Percentiles rank a stretch among this genome's conserved stretches.
Conservation (phyloP, 169 alveolate genomes). For the Miamiensis avidus region DNA sequence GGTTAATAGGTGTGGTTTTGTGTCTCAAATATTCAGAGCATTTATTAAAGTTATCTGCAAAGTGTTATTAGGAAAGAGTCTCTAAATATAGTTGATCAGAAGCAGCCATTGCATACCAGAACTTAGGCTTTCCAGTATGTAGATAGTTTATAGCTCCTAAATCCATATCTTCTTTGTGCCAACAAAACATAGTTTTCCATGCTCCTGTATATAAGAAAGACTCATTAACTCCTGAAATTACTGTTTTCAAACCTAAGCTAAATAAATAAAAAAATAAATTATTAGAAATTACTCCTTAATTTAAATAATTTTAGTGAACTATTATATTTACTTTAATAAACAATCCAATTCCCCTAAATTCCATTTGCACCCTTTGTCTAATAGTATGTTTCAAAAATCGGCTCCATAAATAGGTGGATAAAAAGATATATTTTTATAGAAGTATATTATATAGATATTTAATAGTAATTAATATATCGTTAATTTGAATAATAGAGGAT, state of each 20-base stretch:
- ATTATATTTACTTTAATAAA: slow-evolving; percentile 33
- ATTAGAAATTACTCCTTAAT: too few relatives aligned
- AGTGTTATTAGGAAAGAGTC: slow-evolving; percentile 58
- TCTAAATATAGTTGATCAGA: slow-evolving; percentile 85
- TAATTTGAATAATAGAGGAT: too few relatives aligned
- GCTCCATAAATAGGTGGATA: slow-evolving; percentile 83
- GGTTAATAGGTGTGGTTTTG: slow-evolving; percentile 86
- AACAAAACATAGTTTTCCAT: slow-evolving; percentile 92
- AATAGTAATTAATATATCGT: not conserved
- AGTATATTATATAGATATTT: slow-evolving; percentile 33
- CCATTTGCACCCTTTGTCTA: slow-evolving; percentile 64
- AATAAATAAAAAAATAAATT: too few relatives aligned
- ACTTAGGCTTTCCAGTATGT: slow-evolving; percentile 93
- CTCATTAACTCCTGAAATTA: slow-evolving; percentile 90
- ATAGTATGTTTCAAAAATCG: slow-evolving; percentile 56
- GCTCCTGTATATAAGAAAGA: slow-evolving; percentile 94
- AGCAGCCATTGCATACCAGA: slow-evolving; percentile 94
- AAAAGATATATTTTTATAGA: slow-evolving; percentile 69
- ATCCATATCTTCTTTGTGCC: slow-evolving; percentile 97
- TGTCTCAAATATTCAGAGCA: slow-evolving; percentile 76
- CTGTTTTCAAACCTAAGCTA: slow-evolving; percentile 43
- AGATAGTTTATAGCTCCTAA: slow-evolving; percentile 93
- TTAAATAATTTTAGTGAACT: too few relatives aligned
- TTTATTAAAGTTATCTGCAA: slow-evolving; percentile 57
- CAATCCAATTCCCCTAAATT: slow-evolving; percentile 56